Base-by-base conservation (phyloP, 1,284 basidiomycete genomes). In the Ganoderma meredithae region DNA sequence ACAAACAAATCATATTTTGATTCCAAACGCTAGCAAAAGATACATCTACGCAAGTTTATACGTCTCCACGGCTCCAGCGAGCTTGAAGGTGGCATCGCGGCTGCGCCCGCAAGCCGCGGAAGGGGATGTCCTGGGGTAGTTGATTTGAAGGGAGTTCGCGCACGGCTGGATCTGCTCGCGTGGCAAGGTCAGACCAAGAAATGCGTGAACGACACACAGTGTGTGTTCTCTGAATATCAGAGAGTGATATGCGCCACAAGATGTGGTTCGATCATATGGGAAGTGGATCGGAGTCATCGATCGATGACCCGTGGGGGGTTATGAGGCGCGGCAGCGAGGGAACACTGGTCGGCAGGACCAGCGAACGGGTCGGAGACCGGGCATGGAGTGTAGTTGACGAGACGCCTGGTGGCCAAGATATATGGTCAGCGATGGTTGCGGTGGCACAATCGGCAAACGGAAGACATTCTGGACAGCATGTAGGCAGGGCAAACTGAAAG, bases 41-140 rank as follows among this genome's bases (percentile, higher is more conserved):
- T 55, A 55, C 52, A 17, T 55, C 27, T 33, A 22, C 15, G 17
- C n/a, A 22, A 58, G 10, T 10, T 39, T 39, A 13, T 58, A n/a
- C 33, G 19, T 33, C 31, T 31, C 55, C 55, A 58, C 55, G 19
- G 55, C 33, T 39, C 55, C 36, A 22, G 8, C 55, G 55, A 22
- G 55, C 55, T 58, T 58, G 55, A 58, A 2, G 55, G 55, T 58
- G 47, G 36, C 49, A 22, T 15, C 33, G 33, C 47, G 2, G 17
- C 19, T 10, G 33, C 44, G 15, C 41, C 8, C 47, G 47, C 47
- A 25, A 25, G 47, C 3, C 22, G 53, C 31, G 31, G 40, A 3
- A 3, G 27, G 58, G 39, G 58, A 44, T 27, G 67, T 65, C 64
- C 64, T 69, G 67, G 67, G 60, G 55, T 69, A 69, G 2, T 69